Evolutionary conservation across 352 stramenopile genomes (phyloP), one percentile per base, ranked within the genome.

Genomic region (Lagenidium sp.): DNA sequence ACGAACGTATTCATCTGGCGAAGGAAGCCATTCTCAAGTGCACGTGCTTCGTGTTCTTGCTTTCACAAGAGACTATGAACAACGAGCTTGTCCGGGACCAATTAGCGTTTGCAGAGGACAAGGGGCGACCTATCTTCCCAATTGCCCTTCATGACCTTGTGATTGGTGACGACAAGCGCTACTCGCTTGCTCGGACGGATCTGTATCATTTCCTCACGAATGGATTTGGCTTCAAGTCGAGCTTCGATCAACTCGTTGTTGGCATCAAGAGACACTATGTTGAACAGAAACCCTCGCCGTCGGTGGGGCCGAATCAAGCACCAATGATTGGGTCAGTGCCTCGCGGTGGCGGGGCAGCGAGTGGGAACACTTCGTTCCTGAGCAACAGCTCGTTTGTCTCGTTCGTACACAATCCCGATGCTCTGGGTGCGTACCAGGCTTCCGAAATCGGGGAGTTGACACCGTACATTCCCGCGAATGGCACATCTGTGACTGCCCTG

Each of bases 71-170:
- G 30, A 90, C 72, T 2, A 77, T 85, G 41, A 42, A 25, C 16
- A 90, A 59, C 32, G 70, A 89, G 44, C 46, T 92, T n/a, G 70
- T 92, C 11, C 72, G 75, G 22, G 80, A 92, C 38, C 80, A 92
- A 36, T 57, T 92, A 18, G 80, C 77, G 15, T 88, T 87, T 44
- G 80, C 80, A 4, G 80, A 92, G 37, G 80, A 92, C 60, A 92
- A 92, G 52, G 68, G 65, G 0, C 75, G 79, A 4, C 74, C 78
- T 1, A 90, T 94, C 53, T 87, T 86, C 50, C 81, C 81, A 0
- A 54, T 94, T 24, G 58, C 80, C n/a, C 50, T 90, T 11, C 87
- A 87, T 34, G 72, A 90, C n/a, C 26, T 90, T 6, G 60, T 78
- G 18, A 58, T 85, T 5, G 77, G 70, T 0, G 68, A 87, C 0